A percentile compares a stretch with the other conserved stretches of the same genome.
Conservation (phyloP, 2,329 filamentous ascomycete species). For the Alternaria incomplexa region DNA sequence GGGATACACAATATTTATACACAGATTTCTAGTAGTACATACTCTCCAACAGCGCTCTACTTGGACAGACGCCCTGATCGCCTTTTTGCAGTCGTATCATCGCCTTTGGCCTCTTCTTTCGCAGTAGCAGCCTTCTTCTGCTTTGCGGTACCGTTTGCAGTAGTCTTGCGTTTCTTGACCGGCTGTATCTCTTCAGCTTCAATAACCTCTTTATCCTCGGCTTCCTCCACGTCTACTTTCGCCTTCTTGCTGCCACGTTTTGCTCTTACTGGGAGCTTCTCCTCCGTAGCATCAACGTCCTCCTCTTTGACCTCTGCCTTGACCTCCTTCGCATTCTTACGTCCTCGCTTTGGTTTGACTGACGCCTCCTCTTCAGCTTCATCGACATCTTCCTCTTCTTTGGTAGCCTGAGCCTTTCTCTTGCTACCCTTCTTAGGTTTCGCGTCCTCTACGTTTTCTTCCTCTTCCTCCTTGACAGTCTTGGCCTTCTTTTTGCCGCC, state of each 20-base stretch:
- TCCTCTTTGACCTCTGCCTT: slow-evolving; percentile 31
- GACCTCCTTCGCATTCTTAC: slow-evolving; percentile 28
- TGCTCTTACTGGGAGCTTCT: slow-evolving; percentile 15
- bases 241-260: slow-evolving; percentile 8
- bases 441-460: slow-evolving; percentile 10
- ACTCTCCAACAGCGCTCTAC: background rate
- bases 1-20: background rate
- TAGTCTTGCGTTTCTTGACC: slow-evolving; percentile 36
- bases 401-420: slow-evolving; percentile 30
- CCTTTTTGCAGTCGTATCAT: slow-evolving; percentile 23
- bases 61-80: slow-evolving; percentile 32
- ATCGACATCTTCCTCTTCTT: slow-evolving; percentile 30
- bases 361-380: slow-evolving; percentile 18
- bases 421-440: slow-evolving; percentile 31
- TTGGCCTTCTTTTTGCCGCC: slow-evolving; percentile 45
- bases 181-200: slow-evolving; percentile 28
- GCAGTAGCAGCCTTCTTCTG: slow-evolving; percentile 14
- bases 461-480: slow-evolving; percentile 27
- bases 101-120: slow-evolving; percentile 16
- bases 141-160: slow-evolving; percentile 12
- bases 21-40: background rate
- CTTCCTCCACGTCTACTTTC: slow-evolving; percentile 25
- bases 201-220: slow-evolving; percentile 32
- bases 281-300: slow-evolving; percentile 28
- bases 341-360: slow-evolving; percentile 24